Base-by-base conservation (phyloP, 768 basidiomycete genomes). In the Mycena leptocephala region DNA sequence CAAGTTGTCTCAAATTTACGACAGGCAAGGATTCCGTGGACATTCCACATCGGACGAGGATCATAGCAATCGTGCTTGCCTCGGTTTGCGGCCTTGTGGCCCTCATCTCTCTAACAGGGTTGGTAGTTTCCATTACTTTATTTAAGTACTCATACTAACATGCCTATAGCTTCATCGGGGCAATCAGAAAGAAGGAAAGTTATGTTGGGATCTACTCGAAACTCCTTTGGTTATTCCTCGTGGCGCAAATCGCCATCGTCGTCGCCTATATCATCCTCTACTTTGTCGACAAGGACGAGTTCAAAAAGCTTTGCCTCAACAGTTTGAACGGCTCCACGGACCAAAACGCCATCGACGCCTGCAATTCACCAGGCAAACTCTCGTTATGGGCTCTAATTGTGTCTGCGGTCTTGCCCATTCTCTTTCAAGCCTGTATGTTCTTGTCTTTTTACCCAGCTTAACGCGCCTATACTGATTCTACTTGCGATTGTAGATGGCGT, bases 391-490 rank as follows among this genome's bases (percentile, higher is more conserved):
- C 67, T 11, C 58, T 86, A 53, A 80, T 87, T 75, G 82, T 83
- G 22, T 79, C 81, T n/a, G 73, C 82, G 26, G 76, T 86, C 24
- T 74, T 87, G 41, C 86, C 88, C 14, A 79, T 88, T 53, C 70
- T 88, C 35, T 72, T 88, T 48, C 84, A 86, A 80, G 81, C 81
- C 33, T 88, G 88, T 88, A 74, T 80, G 87, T 84, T 28, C 32
- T 22, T 46, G 30, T 43, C 32, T 46, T 32, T 24, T 62, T 39
- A 22, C 11, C 32, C 26, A 62, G 14, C 55, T 46, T 26, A 3
- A 26, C 22, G 28, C 30, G 43, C 37, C 14, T 70, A 51, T 18
- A 73, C 56, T 67, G 5, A 56, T 39, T 11, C 65, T 75, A 5
- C 75, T 67, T 46, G n/a, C 5, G 22, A 26, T 37, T 33, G 35